Evolutionary conservation across 768 basidiomycete species (phyloP).

Genomic region (Scleroderma bovista): DNA sequence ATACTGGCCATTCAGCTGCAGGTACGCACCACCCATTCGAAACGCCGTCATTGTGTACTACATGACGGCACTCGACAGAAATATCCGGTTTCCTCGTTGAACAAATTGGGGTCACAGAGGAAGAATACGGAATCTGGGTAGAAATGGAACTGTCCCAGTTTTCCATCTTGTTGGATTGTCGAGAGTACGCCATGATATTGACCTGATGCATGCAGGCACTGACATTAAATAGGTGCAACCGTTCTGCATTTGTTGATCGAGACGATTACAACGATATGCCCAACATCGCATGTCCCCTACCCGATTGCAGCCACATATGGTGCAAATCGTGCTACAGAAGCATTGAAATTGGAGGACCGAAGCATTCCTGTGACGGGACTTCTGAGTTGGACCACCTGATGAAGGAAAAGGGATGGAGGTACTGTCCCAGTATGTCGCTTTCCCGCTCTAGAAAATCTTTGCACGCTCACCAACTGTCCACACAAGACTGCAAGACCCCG

Average conservation of each 20-base stretch:
- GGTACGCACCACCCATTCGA: conserved; percentile 21
- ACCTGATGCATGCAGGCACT: not conserved
- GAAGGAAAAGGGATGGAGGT: conserved; percentile 52
- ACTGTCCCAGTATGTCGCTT: conserved; percentile 47
- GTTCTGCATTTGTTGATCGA: conserved; percentile 46
- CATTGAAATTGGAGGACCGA: conserved; percentile 30
- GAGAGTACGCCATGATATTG: conserved; percentile 32
- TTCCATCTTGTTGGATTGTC: conserved; percentile 44
- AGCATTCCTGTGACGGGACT: conserved; percentile 56
- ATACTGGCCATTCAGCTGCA: conserved; percentile 9
- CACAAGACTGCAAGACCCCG: conserved; percentile 41
- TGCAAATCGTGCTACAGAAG: conserved; percentile 54
- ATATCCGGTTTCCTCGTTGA: conserved; percentile 37
- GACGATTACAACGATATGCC: conserved; percentile 36
- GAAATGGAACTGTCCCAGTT: conserved; percentile 44
- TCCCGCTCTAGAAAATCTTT: not conserved
- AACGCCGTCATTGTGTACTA: not conserved
- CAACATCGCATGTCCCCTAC: conserved; percentile 46
- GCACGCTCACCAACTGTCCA: not conserved
- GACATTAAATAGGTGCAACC: conserved; percentile 38
- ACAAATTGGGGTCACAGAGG: conserved; percentile 40
- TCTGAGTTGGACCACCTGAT: conserved; percentile 50
- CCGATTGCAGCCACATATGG: conserved; percentile 47
- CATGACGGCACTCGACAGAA: conserved; percentile 23
- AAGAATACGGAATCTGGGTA: conserved; percentile 35